These are phyloP conservation scores for Auxenochlorella pyrenoidosa DNA, from an alignment of 139 green algal genomes.

Conservation along the genomic window DNA sequence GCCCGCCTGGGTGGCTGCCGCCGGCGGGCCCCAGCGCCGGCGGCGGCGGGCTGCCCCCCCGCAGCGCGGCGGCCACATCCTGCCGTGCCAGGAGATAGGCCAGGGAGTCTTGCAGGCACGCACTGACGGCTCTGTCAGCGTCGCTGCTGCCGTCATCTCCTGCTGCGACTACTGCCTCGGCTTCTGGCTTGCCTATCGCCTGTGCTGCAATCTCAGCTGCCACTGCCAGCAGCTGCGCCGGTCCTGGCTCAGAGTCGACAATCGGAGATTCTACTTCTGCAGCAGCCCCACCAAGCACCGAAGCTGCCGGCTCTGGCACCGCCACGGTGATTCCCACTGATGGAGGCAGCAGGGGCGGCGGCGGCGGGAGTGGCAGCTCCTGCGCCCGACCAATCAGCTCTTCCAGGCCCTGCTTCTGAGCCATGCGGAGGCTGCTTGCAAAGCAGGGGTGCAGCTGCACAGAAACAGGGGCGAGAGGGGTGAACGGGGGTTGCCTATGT, in stretches of 20 bases:
- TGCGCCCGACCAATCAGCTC: slow-evolving; percentile 12
- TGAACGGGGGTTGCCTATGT: no score
- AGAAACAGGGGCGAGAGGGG: neutral
- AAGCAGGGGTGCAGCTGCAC: slow-evolving; percentile 57
- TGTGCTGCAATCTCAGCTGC: neutral
- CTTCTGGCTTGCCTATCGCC: neutral
- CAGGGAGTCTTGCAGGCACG: neutral
- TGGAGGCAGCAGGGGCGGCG: neutral
- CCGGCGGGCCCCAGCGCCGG: neutral
- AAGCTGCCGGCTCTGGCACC: neutral
- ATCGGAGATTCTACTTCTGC: neutral
- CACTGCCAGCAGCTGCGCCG: neutral
- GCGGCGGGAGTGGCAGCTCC: slow-evolving; percentile 21
- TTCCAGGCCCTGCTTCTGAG: slow-evolving; percentile 33
- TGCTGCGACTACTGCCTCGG: neutral
- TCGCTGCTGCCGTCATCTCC: neutral
- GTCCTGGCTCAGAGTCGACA: neutral
- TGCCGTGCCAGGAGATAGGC: slow-evolving; percentile 8
- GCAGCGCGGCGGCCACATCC: slow-evolving; percentile 7
- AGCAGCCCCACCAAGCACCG: neutral
- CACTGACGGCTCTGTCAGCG: neutral
- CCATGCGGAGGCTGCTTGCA: slow-evolving; percentile 50
- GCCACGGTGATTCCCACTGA: neutral
- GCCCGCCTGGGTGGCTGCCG: neutral
- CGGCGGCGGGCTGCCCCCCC: neutral